Percentiles rank a stretch among this genome's conserved stretches.
phyloP scores from a whole-genome alignment of 176 grass and related monocot species.

The Oryza nivara region DNA sequence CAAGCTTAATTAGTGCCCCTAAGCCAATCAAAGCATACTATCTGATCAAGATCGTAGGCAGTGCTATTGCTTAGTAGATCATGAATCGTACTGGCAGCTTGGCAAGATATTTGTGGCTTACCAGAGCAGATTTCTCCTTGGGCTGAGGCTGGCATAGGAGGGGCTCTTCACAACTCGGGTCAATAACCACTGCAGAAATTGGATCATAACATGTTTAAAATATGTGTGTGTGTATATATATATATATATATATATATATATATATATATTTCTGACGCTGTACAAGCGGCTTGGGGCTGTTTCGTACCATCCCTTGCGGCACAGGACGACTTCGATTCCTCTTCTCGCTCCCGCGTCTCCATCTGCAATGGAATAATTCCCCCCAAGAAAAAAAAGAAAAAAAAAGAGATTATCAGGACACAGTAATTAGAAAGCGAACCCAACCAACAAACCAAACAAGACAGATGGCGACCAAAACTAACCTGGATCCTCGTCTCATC shows the following conservation, averaged over 20 bases:
- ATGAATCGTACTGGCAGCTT: background rate
- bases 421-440: background rate
- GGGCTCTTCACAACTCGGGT: slow-evolving; percentile 57
- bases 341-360: slow-evolving; percentile 63
- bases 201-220: background rate
- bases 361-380: slow-evolving; percentile 48
- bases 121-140: slow-evolving; percentile 59
- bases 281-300: background rate
- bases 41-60: background rate
- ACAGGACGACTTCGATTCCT: slow-evolving; percentile 41
- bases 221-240: too few relatives aligned
- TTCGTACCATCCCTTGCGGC: slow-evolving; percentile 31
- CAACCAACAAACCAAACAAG: background rate
- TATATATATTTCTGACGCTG: background rate
- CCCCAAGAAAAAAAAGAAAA: background rate
- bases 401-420: background rate
- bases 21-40: slow-evolving; percentile 20
- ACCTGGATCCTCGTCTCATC: slow-evolving; percentile 89
- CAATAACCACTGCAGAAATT: slow-evolving; percentile 59
- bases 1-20: background rate
- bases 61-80: background rate
- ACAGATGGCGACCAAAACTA: slow-evolving; percentile 21
- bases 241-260: too few relatives aligned
- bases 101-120: slow-evolving; percentile 34
- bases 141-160: slow-evolving; percentile 61